Base-by-base conservation (phyloP, 2,329 filamentous ascomycete species). In the Xenoacremonium recifei region DNA sequence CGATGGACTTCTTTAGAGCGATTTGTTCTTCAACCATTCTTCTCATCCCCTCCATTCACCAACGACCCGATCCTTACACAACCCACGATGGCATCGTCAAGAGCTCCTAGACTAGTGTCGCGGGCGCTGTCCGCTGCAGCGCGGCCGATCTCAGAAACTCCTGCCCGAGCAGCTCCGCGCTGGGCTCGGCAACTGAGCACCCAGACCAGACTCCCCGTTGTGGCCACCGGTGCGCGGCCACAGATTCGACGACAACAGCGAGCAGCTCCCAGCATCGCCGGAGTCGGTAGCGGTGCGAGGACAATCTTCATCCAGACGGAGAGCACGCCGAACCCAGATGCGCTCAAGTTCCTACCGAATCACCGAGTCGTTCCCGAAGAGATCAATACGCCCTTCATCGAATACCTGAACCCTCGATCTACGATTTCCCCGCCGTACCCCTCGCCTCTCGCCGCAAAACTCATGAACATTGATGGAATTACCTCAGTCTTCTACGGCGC, bases 301-400 rank as follows among this genome's bases (percentile, higher is more conserved):
- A 90, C 83, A 18, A 95, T 99, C 67, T 99, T 97, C 73, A 99
- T 99, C 61, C 93, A 99, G 70, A 97, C 92, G 5, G 92, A 97
- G 63, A 80, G 79, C 52, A 99, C 93, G 2, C 93, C 93, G 19
- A 99, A 99, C 68, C 76, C 83, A n/a, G 90, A 97, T 71, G 91
- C 90, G 23, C 78, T 97, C 60, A 99, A 99, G 71, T 99, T 99
- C 70, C 79, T 95, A 29, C 93, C 93, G 2, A 96, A 96, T 69
- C 84, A 89, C 66, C 80, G 80, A 29, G 82, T 99, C 38, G 79
- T 99, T 2, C 92, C 93, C 17, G 76, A 85, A 51, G 74, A 73
- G 39, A 73, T 96, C 49, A 70, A 79, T 6, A 82, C 85, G 3
- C 79, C 89, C 6, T 96, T 91, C 66, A 78, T 97, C 63, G 93